Base-by-base conservation (phyloP, 106 monocot genomes). In the Dactylorhiza incarnata region DNA sequence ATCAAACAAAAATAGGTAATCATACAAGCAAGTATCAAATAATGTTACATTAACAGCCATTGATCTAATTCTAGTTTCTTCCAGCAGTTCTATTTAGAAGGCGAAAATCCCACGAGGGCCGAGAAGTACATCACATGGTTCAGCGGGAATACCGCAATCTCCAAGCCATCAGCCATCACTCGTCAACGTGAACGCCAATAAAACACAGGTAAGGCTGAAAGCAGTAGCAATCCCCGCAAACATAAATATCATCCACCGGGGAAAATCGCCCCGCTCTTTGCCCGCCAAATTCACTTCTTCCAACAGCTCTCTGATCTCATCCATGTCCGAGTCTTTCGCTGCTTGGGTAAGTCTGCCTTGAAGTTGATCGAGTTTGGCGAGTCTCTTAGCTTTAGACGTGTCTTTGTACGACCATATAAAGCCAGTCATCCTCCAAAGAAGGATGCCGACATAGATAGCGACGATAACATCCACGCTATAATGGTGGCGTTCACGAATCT, bases 381-480 rank as follows among this genome's bases (percentile, higher is more conserved):
- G 80, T 73, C 86, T 86, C 73, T 19, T 89, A 1, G 66, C 80
- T 70, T 77, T 81, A 6, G 72, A 58, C 0, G 72, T 25, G 76
- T 94, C 91, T 72, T 83, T 84, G 2, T 78, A 70, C 7, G 97
- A 91, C 97, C 97, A 99, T 45, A 99, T 81, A 68, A 99, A 99
- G 19, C 87, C 75, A 7, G 89, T 99, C 80, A 86, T 80, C 74
- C 77, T 89, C 97, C 97, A 99, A 24, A 99, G 65, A 19, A 99
- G 78, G 49, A 99, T 85, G 26, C 97, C 97, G 4, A 99, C 97
- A 45, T 99, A 99, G 70, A 99, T 88, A n/a, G 97, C 97, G 37
- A 84, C 97, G 1, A 99, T 53, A 48, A 91, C 91, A 74, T 99
- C 97, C 2, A 84, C 94, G 23, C 77, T 87, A 78, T 99, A 99